These are phyloP conservation scores for Oehlia diaphana DNA, from an alignment of 192 early-diverging fungal genomes.

Conservation along the genomic window DNA sequence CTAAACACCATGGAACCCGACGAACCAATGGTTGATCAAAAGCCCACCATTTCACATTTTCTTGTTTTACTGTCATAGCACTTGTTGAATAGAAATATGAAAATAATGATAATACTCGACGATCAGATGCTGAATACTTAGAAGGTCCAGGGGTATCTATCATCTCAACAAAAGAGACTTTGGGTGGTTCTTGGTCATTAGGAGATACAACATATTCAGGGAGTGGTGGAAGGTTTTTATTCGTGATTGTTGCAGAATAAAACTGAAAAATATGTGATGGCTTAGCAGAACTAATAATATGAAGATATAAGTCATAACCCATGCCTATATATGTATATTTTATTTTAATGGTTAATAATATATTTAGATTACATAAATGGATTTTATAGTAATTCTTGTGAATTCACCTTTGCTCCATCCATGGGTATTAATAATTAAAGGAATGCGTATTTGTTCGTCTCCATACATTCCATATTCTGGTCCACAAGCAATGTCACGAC, in stretches of 20 bases:
- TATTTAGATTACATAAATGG: neutral
- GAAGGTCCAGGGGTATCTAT: constrained; percentile 29
- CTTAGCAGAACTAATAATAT: constrained; percentile 55
- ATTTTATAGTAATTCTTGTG: neutral
- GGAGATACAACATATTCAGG: constrained; percentile 39
- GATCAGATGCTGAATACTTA: constrained; percentile 49
- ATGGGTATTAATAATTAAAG: constrained; percentile 93
- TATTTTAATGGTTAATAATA: neutral
- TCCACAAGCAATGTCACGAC: constrained; percentile 42
- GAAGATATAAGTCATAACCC: constrained; percentile 80
- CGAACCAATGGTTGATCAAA: constrained; percentile 55
- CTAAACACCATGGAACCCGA: constrained; percentile 57
- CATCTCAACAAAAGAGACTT: constrained; percentile 29
- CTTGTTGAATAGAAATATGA: constrained; percentile 65
- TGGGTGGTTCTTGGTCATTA: constrained; percentile 20
- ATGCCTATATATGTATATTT: constrained; percentile 47
- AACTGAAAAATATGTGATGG: constrained; percentile 76
- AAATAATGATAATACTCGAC: constrained; percentile 62
- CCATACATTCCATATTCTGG: constrained; percentile 19
- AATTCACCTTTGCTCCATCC: constrained; percentile 85
- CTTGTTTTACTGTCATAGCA: constrained; percentile 14
- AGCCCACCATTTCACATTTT: constrained; percentile 46
- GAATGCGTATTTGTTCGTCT: constrained; percentile 49
- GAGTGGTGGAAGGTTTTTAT: constrained; percentile 45
- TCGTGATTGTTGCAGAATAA: constrained; percentile 35